Evolutionary conservation across 345 rosid species (phyloP).

Genomic region (Eucalyptus sp.): DNA sequence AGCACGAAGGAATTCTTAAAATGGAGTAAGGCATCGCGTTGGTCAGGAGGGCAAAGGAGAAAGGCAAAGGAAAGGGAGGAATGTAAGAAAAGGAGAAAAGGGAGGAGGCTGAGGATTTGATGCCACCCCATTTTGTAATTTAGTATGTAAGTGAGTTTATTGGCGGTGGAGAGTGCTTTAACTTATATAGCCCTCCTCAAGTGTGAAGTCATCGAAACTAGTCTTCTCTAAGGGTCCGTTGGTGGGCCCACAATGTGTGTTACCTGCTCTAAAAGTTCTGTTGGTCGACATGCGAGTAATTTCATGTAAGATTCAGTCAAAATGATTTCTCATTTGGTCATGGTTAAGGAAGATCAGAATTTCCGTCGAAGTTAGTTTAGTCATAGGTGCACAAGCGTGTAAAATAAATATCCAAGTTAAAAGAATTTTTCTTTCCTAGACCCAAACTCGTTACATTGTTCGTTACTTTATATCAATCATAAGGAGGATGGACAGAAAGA

Average conservation of each 20-base stretch:
- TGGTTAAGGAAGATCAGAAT: background rate
- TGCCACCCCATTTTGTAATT: background rate
- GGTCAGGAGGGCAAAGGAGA: accelerated
- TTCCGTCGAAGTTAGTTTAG: background rate
- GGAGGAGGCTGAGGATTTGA: background rate
- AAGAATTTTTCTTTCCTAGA: too few relatives aligned
- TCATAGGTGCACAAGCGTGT: background rate
- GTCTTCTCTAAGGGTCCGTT: background rate
- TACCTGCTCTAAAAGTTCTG: too few relatives aligned
- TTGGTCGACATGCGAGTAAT: background rate
- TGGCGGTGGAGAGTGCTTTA: too few relatives aligned
- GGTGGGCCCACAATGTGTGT: background rate
- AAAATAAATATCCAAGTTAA: background rate
- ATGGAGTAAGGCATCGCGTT: accelerated
- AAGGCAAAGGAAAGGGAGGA: background rate
- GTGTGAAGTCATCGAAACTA: too few relatives aligned
- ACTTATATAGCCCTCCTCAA: too few relatives aligned
- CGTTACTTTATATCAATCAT: too few relatives aligned
- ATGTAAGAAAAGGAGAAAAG: background rate
- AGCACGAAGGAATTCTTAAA: background rate
- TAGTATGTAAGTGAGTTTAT: too few relatives aligned
- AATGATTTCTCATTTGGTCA: background rate
- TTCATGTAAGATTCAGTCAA: background rate
- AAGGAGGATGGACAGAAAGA: too few relatives aligned
- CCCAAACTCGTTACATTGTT: too few relatives aligned